A percentile compares a stretch with the other conserved stretches of the same genome.
phyloP scores from a whole-genome alignment of 2,329 filamentous ascomycete genomes.

The Fusarium pseudonygamai region DNA sequence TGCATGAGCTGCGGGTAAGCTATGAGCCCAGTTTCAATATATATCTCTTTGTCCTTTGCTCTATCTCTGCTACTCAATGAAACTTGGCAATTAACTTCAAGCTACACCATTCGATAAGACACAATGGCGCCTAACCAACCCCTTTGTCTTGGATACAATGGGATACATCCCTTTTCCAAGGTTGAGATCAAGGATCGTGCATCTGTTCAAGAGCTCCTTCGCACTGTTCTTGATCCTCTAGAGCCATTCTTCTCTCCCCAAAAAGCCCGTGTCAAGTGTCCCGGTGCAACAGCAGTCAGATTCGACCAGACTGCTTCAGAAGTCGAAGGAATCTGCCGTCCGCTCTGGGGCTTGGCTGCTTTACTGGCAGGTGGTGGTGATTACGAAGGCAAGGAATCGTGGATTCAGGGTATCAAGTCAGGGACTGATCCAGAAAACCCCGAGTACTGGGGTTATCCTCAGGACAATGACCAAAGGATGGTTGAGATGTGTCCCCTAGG shows the following conservation, averaged over 20 bases:
- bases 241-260: constrained; percentile 75
- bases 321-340: constrained; percentile 78
- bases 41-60: neutral
- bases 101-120: neutral
- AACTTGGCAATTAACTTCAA: neutral
- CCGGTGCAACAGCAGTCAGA: constrained; percentile 75
- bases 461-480: constrained; percentile 83
- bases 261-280: constrained; percentile 71
- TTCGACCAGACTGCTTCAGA: constrained; percentile 83
- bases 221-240: constrained; percentile 74
- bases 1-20: constrained; percentile 1
- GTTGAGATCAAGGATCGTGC: constrained; percentile 60
- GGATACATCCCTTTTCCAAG: constrained; percentile 64
- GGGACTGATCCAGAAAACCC: constrained; percentile 75
- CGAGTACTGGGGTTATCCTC: constrained; percentile 81
- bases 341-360: constrained; percentile 78
- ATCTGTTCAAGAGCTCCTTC: constrained; percentile 69
- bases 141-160: constrained; percentile 59
- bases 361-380: constrained; percentile 74
- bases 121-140: constrained; percentile 34
- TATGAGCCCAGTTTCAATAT: neutral
- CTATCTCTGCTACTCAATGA: neutral
- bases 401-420: constrained; percentile 74
- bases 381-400: constrained; percentile 69
- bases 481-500: constrained; percentile 84